Base-by-base conservation (phyloP, 2,329 filamentous ascomycete species). In the Anisogramma anomala region DNA sequence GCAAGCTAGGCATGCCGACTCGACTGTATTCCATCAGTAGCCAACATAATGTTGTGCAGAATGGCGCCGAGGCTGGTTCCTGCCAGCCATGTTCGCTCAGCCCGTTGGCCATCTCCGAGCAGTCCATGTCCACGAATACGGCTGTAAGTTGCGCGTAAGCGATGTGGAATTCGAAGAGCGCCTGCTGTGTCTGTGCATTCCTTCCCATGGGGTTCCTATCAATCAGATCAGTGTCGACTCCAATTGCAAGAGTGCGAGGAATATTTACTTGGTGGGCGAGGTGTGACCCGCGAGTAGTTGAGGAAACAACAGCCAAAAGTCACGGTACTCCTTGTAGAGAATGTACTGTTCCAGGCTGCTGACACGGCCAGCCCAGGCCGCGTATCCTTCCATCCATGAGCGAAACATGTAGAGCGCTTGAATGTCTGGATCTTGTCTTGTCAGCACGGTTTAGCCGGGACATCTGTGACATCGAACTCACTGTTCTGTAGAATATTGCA, bases 221-320 rank as follows among this genome's bases (percentile, higher is more conserved):
- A 20, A 33, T 6, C 5, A 26, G 8, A 32, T 52, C 36, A 53
- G 46, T 14, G 36, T 17, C 30, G 25, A 18, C 14, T 18, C 14
- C 3, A 18, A 15, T 20, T 26, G 14, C 9, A 17, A 37, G 23
- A 34, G 28, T 18, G 14, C 10, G 9, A 8, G 11, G n/a, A 31
- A 7, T 7, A 15, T n/a, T 38, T 28, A 32, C 42, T 14, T 32
- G 9, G 17, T 18, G 19, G 38, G 31, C 4, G 20, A 15, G 10
- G 36, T 20, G 17, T 35, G 38, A 36, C 42, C 36, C 53, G 57
- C 63, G 14, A 75, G 59, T 8, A 78, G 50, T 0, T 70, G 66
- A 1, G 75, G 72, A 19, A 79, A 61, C 3, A 54, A 46, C 23
- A 55, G 48, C 75, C 75, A 80, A 48, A 79, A 70, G 3, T 59